Percentiles rank a stretch among this genome's conserved stretches.
Evolutionary conservation across 768 basidiomycete species (phyloP).

Genomic region (Multifurca ochricompacta): DNA sequence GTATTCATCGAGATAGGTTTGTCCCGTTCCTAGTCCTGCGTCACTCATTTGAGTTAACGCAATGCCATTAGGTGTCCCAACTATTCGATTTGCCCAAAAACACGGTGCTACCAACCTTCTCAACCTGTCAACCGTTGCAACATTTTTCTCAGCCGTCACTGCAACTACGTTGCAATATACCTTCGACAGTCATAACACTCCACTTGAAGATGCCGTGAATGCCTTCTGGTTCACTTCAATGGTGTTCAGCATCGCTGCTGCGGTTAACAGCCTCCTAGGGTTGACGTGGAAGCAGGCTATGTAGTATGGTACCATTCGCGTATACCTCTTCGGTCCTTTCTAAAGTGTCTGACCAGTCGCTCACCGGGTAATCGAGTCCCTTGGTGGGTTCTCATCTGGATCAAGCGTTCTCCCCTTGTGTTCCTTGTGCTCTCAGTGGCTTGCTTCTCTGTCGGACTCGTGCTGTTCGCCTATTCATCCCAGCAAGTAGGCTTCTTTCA

Average conservation of each 20-base stretch:
- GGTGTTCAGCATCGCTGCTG: constrained; percentile 70
- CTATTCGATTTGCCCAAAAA: constrained; percentile 69
- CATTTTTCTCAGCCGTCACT: constrained; percentile 70
- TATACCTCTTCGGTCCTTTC: background rate
- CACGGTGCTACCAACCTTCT: constrained; percentile 63
- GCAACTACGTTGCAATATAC: constrained; percentile 69
- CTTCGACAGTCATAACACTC: constrained; percentile 34
- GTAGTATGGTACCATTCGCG: constrained; percentile 48
- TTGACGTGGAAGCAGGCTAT: constrained; percentile 77
- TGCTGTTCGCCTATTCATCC: constrained; percentile 71
- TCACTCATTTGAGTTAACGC: background rate
- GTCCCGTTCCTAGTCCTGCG: constrained; percentile 23
- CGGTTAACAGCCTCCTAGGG: constrained; percentile 70
- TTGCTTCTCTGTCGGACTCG: constrained; percentile 72
- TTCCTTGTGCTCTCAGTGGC: constrained; percentile 80
- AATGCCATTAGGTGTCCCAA: constrained; percentile 49
- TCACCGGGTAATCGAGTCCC: constrained; percentile 70
- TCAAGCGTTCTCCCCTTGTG: constrained; percentile 75
- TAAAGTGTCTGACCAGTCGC: constrained; percentile 37
- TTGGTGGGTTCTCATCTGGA: constrained; percentile 84
- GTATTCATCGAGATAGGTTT: constrained; percentile 72
- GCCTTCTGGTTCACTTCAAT: constrained; percentile 68
- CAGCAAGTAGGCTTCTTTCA: constrained; percentile 40
- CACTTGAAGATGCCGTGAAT: constrained; percentile 49
- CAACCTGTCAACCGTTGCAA: constrained; percentile 69